Evolutionary conservation across 2,329 filamentous ascomycete genomes (phyloP), one percentile per base, ranked within the genome.

Genomic region (Colletotrichum trifolii): DNA sequence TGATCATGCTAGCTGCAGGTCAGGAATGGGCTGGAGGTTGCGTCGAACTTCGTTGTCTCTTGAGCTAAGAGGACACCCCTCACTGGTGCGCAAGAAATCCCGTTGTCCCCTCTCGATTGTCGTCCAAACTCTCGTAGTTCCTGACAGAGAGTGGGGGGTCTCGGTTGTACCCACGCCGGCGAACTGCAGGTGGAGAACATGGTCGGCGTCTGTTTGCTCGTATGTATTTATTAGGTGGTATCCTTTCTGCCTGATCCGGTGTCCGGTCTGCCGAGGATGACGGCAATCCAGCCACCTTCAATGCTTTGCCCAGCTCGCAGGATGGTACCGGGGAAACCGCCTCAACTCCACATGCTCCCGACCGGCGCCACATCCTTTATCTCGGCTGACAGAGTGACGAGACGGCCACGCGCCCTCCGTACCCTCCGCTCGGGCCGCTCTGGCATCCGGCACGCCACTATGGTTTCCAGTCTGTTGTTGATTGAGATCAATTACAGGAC

Each of bases 1-100:
- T 36, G 43, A 25, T 52, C 33, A 65, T 61, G 48, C 43, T 67
- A 67, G 65, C 61, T 61, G 61, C 65, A 61, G 46, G 56, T 57
- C 56, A 57, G 39, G 38, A 46, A 54, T 42, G 38, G 38, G 34
- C 46, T 42, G 34, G 40, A 17, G 35, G 54, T 52, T 50, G 54
- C 38, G 48, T 25, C 25, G 25, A 25, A 25, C 25, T 25, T 25
- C 17, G 36, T 35, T 52, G 45, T 40, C 58, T 53, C 54, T 47
- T 9, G 11, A 34, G 43, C 25, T 35, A 13, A 35, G 39, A 25
- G 40, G 45, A 38, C 46, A 46, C 56, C 56, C 56, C 56, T 60
- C 56, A 53, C 39, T 46, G 38, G 12, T 49, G 45, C 45, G 48
- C 46, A 35, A 58, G 55, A 50, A 25, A 50, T 50, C 46, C 46